Conservation (phyloP, 2,329 filamentous ascomycete species). For the Fusarium odoratissimum region DNA sequence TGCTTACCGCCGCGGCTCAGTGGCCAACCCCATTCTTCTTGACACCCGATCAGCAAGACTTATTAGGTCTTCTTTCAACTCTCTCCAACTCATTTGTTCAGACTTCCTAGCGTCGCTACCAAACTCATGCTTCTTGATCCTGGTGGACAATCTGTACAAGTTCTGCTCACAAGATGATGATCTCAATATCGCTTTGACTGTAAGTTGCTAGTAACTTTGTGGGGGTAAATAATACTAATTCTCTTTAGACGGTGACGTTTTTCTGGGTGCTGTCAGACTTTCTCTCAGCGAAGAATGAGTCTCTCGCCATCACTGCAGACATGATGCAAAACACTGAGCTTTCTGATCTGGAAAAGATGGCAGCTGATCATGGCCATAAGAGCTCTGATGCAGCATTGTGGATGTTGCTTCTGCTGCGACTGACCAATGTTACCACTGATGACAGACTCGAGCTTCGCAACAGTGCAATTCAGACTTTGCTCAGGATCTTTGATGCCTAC, state of each 20-base stretch:
- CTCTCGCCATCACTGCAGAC: slow-evolving; percentile 67
- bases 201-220: slow-evolving; percentile 53
- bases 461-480: slow-evolving; percentile 88
- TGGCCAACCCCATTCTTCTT: slow-evolving; percentile 51
- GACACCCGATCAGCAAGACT: slow-evolving; percentile 76
- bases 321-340: slow-evolving; percentile 64
- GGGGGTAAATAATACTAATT: slow-evolving; percentile 4
- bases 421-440: slow-evolving; percentile 78
- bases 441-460: slow-evolving; percentile 81
- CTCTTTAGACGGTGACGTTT: slow-evolving; percentile 81
- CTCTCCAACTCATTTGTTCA: slow-evolving; percentile 91
- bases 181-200: slow-evolving; percentile 93
- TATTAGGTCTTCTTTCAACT: slow-evolving; percentile 87
- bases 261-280: slow-evolving; percentile 97
- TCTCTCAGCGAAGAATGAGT: slow-evolving; percentile 70
- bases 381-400: slow-evolving; percentile 79
- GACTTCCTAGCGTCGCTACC: slow-evolving; percentile 85
- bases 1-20: slow-evolving; percentile 49
- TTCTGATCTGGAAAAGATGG: slow-evolving; percentile 66
- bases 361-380: slow-evolving; percentile 67
- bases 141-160: slow-evolving; percentile 88
- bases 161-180: slow-evolving; percentile 93
- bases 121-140: slow-evolving; percentile 76
- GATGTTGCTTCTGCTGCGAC: slow-evolving; percentile 78
- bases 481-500: slow-evolving; percentile 92